Evolutionary conservation across 2,329 filamentous ascomycete genomes (phyloP), one percentile per base, ranked within the genome.

Genomic region (Aspergillus hortae): DNA sequence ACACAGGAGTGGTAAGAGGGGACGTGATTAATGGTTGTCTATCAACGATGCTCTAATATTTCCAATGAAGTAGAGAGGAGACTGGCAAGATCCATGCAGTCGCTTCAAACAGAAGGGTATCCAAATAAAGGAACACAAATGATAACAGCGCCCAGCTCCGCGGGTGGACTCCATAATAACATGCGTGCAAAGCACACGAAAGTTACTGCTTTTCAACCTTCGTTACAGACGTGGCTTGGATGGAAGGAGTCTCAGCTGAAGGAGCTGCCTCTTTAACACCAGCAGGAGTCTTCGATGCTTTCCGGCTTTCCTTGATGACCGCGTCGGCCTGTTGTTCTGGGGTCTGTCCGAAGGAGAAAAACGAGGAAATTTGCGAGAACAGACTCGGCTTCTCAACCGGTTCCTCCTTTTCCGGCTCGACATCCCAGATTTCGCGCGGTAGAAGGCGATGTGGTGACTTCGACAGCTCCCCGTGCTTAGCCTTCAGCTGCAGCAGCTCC

Each of bases 401-500:
- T 14, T 56, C 57, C 30, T 65, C 61, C 17, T 69, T 61, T 9
- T 68, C 61, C 25, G 66, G 59, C 43, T 64, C 60, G 9, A 61
- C 57, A 47, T 74, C 69, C 62, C 71, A 74, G 1, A 76, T 64
- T 41, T 72, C 68, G 11, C 61, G 63, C n/a, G 74, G 70, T 9
- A 77, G 59, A 30, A 77, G 71, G 7, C 68, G 63, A 36, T 61
- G 50, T 1, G 61, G 52, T 1, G 60, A 46, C 44, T 70, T 69
- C 9, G 59, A 48, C 2, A 64, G 44, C 40, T 65, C 61, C 51
- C 64, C 68, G 41, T 69, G 64, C 56, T 73, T 72, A 10, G 68
- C 67, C 51, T 70, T 70, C 33, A 76, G 61, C 15, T 66, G 63
- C 9, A 78, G 52, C 17, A 78, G 55, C 59, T 79, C 76, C 48